phyloP scores from a whole-genome alignment of 2,329 filamentous ascomycete species.

The Colletotrichum horii region DNA sequence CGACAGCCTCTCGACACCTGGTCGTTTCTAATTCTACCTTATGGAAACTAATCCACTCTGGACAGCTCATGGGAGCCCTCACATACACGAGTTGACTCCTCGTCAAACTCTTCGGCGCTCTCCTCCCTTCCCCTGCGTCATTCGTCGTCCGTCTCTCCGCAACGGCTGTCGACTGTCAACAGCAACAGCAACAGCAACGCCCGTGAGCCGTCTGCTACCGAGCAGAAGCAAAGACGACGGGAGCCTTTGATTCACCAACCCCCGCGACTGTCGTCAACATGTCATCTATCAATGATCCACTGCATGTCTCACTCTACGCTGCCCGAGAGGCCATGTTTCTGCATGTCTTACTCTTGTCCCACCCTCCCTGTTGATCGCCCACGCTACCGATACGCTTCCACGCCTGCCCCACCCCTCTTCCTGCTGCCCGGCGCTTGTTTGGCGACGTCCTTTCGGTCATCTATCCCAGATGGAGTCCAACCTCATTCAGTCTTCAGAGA shows the following conservation, averaged over 20 bases:
- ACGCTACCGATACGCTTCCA: conserved; percentile 21
- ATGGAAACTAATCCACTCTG: not conserved
- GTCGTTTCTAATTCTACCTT: not conserved
- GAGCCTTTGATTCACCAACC: not conserved
- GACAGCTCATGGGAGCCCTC: conserved; percentile 15
- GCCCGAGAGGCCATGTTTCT: conserved; percentile 39
- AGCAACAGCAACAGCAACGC: not conserved
- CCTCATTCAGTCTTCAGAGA: not conserved
- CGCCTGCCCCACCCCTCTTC: conserved; percentile 18
- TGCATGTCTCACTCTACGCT: conserved; percentile 39
- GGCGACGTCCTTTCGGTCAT: conserved; percentile 1
- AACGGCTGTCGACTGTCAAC: not conserved
- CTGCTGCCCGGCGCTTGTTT: conserved; percentile 22
- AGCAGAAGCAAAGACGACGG: not conserved
- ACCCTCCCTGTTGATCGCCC: conserved; percentile 24
- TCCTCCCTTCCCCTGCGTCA: not conserved
- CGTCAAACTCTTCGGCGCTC: not conserved
- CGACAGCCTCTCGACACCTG: not conserved
- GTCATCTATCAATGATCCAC: conserved; percentile 31
- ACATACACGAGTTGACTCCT: not conserved
- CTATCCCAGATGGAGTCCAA: not conserved
- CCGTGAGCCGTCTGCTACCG: not conserved
- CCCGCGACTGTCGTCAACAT: conserved; percentile 10
- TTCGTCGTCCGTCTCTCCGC: not conserved
- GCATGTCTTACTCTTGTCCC: conserved; percentile 34